Evolutionary conservation across 768 basidiomycete species (phyloP), one percentile per base, ranked within the genome.

Genomic region (Russula brevipes): DNA sequence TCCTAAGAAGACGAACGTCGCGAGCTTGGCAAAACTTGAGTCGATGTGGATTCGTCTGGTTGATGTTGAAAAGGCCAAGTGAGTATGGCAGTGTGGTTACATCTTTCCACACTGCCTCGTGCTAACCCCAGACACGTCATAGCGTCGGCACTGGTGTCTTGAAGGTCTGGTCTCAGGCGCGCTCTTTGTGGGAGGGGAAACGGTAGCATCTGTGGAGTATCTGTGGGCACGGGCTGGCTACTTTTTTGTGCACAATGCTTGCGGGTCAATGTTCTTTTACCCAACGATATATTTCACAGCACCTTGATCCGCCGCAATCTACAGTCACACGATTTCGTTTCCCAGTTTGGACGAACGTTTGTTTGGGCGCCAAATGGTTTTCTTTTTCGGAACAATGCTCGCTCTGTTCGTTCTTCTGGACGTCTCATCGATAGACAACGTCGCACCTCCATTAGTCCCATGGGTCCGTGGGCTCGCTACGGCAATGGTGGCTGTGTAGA

Each of bases 71-170:
- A 60, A 55, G 8, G 63, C 63, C 41, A 64, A 64, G 63, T 60
- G 31, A 60, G 63, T 52, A 41, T n/a, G 2, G n/a, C 14, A 17
- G 36, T 16, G 33, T 5, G 16, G 0, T 39, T 3, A 11, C 31
- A 4, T 36, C 42, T 46, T 46, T n/a, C 12, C 12, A 10, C 16
- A 19, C 30, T 24, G 2, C n/a, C 6, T 10, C n/a, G 31, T 31
- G 51, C 52, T 63, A 11, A 63, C 16, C 38, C 4, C 14, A 12
- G 30, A 36, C 17, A 30, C 9, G n/a, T 24, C 19, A 0, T n/a
- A 91, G 89, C 70, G 84, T 89, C 68, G 84, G 88, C 65, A 89
- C 86, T 14, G 89, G 89, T 31, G 82, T 88, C 41, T 69, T 82
- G 69, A 91, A 91, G 75, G 80, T 90, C 57, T 91, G 88, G 89